Evolutionary conservation across 495 filamentous ascomycete genomes (phyloP).

Genomic region (Echria macrotheca): DNA sequence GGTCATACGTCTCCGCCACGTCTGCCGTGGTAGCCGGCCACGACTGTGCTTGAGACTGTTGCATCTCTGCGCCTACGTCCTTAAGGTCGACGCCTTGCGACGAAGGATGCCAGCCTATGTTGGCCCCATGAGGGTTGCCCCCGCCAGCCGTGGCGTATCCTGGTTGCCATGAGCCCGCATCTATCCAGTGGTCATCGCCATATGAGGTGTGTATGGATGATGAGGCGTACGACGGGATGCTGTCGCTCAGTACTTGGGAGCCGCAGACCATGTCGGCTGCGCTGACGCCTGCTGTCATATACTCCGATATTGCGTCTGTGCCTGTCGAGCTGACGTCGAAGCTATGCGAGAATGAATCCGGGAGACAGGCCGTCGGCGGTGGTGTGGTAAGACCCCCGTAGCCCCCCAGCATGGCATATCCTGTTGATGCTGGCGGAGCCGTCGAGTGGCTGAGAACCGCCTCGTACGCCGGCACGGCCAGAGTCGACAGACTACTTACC

Average conservation of each 20-base stretch:
- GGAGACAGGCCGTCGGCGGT: conserved; percentile 25
- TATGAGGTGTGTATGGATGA: too few relatives aligned
- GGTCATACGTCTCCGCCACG: too few relatives aligned
- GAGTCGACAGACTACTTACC: conserved; percentile 9
- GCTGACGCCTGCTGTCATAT: not conserved
- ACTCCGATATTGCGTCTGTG: not conserved
- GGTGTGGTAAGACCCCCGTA: conserved; percentile 27
- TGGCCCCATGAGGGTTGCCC: too few relatives aligned
- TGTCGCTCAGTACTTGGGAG: not conserved
- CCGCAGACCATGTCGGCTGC: not conserved
- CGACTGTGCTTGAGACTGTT: too few relatives aligned
- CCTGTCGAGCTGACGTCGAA: conserved; percentile 15
- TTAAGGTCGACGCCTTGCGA: too few relatives aligned
- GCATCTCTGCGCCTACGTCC: too few relatives aligned
- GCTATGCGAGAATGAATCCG: conserved; percentile 18
- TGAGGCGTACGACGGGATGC: not conserved
- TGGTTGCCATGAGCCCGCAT: too few relatives aligned
- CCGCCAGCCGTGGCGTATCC: too few relatives aligned
- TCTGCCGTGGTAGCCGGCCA: too few relatives aligned
- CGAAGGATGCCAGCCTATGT: too few relatives aligned
- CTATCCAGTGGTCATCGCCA: too few relatives aligned
- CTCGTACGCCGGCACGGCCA: conserved; percentile 13
- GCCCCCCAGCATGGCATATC: conserved; percentile 15
- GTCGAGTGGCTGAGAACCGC: conserved; percentile 10
- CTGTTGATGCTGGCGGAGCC: not conserved